Evolutionary conservation across 2,329 filamentous ascomycete species (phyloP), one percentile per base, ranked within the genome.

Genomic region (Stylonectria norvegica): DNA sequence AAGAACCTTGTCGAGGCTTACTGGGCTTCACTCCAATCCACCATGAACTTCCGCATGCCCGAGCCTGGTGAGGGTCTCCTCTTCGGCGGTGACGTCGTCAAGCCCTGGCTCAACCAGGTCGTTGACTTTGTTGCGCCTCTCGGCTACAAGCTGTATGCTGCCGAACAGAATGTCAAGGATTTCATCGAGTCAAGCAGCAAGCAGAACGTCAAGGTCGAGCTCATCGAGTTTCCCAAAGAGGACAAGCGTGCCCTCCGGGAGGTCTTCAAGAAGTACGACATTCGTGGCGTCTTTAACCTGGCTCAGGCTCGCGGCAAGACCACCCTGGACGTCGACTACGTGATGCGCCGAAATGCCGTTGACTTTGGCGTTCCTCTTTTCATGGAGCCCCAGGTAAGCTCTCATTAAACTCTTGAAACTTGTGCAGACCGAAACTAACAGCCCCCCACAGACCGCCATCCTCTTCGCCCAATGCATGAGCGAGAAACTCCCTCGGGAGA

Each of bases 11-110:
- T 97, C 35, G 93, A 98, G 66, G 93, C 93, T 38, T 98, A 98
- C 80, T 98, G 93, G 93, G 78, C 90, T 18, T 94, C 90, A 14
- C 75, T 95, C 47, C 93, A 98, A 71, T 93, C 89, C 15, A 91
- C 88, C 58, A 98, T 97, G 91, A 98, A 97, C 81, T 97, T 97
- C 87, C 88, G 90, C 56, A 80, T 96, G 59, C 93, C 93, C 30
- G 85, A 94, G 66, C 87, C 89, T 38, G 93, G 93, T 52, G 89
- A 96, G 75, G 91, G 93, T 71, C 83, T 98, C 43, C 83, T 98
- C 38, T 88, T 98, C 52, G 93, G 93, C 50, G 93, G 93, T 56
- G 88, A 96, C 63, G 70, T 81, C 46, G 75, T 72, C 53, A 84
- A 83, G 66, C 66, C 83, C 45, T 81, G 81, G 67, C 77, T 98